Evolutionary conservation across 164 flowering plant genomes (phyloP), one percentile per base, ranked within the genome.

Genomic region (Stephania yunnanensis): DNA sequence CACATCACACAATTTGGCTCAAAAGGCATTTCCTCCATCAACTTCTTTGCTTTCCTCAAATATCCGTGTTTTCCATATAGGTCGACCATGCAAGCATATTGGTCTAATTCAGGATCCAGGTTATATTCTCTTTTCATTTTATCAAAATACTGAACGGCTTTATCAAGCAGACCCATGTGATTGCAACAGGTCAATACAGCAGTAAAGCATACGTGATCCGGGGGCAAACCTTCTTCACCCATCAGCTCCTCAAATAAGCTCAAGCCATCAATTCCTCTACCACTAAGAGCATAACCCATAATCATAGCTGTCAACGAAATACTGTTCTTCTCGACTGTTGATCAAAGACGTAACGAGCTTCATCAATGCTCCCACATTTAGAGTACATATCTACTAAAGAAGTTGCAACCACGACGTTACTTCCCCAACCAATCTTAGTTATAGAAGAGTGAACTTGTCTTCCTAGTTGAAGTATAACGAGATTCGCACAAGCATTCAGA

Each of bases 171-270:
- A 7, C 92, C 90, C 8, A 82, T 79, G 81, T 86, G 90, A 70
- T 84, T 86, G 80, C 89, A 87, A 42, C 90, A 89, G 68, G 86
- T 82, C 75, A 89, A 75, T 36, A 86, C 83, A 58, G 84, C 84
- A 25, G 86, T 89, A 68, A 87, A 86, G 78, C 85, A 84, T 66
- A 89, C 44, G 61, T 76, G 78, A 68, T 85, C 88, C 0, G 86
- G 87, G n/a, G 10, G 76, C 64, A 79, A 52, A 55, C 82, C 84
- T 6, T 55, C 75, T 72, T 70, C 75, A 9, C 30, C 76, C 44
- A 80, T 71, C 65, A 82, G 72, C 69, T 66, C 30, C 76, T 86
- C 86, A 68, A 86, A 87, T 48, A 86, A 80, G 45, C 78, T 58
- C 73, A 88, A 44, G 11, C 81, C 87, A 61, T 85, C 82, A 42